Evolutionary conservation across 768 basidiomycete genomes (phyloP).

Genomic region (Lentinula sp.): DNA sequence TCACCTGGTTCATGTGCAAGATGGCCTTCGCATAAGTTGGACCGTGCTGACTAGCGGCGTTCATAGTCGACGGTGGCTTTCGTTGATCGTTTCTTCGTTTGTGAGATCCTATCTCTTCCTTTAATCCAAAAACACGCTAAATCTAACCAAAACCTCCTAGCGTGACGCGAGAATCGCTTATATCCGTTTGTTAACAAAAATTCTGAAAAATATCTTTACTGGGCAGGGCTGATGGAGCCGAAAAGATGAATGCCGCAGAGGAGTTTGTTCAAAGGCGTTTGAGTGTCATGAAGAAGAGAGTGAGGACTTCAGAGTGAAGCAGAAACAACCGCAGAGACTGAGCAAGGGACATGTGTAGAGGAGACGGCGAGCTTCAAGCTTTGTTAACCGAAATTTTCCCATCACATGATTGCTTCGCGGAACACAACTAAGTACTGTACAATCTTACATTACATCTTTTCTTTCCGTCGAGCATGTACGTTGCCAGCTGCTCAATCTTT

Average conservation of each 20-base stretch:
- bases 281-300: neutral
- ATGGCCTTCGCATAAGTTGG: neutral
- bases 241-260: neutral
- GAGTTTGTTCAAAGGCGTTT: neutral
- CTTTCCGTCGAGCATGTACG: no score
- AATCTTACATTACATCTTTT: no score
- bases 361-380: neutral
- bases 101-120: neutral
- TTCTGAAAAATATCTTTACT: neutral
- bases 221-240: neutral
- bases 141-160: neutral
- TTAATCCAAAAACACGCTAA: neutral
- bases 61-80: neutral
- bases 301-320: neutral
- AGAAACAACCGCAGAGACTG: neutral
- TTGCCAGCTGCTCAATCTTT: neutral
- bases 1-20: neutral
- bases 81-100: neutral
- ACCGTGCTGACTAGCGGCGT: neutral
- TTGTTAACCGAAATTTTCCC: neutral
- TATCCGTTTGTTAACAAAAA: neutral
- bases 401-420: neutral
- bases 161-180: neutral
- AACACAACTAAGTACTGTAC: no score
- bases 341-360: neutral